Base-by-base conservation (phyloP, 345 rosid species). In the Nasturtium officinale region DNA sequence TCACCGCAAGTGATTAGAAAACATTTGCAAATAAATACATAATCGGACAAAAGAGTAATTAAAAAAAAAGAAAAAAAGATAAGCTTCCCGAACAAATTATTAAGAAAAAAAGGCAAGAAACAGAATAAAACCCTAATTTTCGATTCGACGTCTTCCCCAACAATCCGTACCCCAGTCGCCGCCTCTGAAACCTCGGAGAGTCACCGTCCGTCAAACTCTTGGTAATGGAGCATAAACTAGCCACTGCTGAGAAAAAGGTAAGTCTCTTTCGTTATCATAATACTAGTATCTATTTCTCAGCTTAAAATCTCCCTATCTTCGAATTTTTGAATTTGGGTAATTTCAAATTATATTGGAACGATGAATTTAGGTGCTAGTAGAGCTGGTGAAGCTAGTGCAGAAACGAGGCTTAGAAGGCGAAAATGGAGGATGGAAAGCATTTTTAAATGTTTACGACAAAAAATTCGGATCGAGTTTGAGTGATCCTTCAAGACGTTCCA, bases 401-500 rank as follows among this genome's bases (percentile, higher is more conserved):
- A 86, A 82, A 54, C 78, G 83, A 59, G 79, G 84, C 12, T 65
- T 85, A 80, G 51, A 67, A 62, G 96, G 98, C 9, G 46, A 63
- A 0, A 61, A 77, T 0, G 97, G 97, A 65, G 80, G 67, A 38
- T 92, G 97, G 97, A 90, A 90, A 67, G 91, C 87, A 0, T 92
- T 92, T 71, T 69, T 92, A 30, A 81, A 81, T 15, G 33, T 23
- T 48, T 18, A 83, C 48, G 96, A 92, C 63, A 81, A 55, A 45
- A 85, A 77, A 67, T 17, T 83, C 1, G 98, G 97, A 42, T 67
- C 86, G 60, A 71, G 78, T 71, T 35, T 87, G 60, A 89, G 96
- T 74, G 97, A 93, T 78, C 97, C 98, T 7, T 58, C 89, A 8
- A 84, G 76, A 80, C 86, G 96, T 56, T 16, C 88, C 43, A 82